Evolutionary conservation across 306 rosid species (phyloP).

Genomic region (Cyamopsis tetragonoloba): DNA sequence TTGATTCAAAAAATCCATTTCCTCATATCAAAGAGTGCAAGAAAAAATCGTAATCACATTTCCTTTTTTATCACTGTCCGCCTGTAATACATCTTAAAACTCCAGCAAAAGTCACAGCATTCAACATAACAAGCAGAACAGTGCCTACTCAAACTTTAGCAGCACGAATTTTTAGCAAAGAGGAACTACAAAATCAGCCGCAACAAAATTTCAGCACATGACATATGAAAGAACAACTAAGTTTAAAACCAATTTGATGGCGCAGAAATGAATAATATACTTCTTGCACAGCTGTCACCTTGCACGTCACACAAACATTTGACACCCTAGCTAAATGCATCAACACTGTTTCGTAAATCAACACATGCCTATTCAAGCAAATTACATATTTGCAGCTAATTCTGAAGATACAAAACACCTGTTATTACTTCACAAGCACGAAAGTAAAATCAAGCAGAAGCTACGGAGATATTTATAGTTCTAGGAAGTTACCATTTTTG

Average conservation of each 20-base stretch:
- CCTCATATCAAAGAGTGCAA: background rate
- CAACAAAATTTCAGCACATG: background rate
- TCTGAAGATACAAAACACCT: background rate
- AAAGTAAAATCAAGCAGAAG: slow-evolving; percentile 23
- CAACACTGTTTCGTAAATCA: background rate
- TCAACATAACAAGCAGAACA: slow-evolving; percentile 7
- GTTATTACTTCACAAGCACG: background rate
- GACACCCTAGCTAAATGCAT: background rate
- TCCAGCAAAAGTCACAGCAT: background rate
- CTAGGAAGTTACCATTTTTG: slow-evolving; percentile 67
- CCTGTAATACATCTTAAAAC: background rate
- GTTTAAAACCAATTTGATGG: background rate
- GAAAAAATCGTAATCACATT: background rate
- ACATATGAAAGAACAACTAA: background rate
- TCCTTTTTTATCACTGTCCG: slow-evolving; percentile 3
- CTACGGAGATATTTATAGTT: background rate
- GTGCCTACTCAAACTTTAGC: too few relatives aligned
- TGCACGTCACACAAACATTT: background rate
- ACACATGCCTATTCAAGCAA: background rate
- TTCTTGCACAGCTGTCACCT: background rate
- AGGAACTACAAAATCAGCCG: background rate
- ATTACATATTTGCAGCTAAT: too few relatives aligned
- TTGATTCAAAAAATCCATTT: background rate
- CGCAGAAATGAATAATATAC: background rate
- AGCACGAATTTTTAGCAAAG: background rate